Evolutionary conservation across 768 basidiomycete genomes (phyloP), one percentile per base, ranked within the genome.

Genomic region (Pleurotus eryngii): DNA sequence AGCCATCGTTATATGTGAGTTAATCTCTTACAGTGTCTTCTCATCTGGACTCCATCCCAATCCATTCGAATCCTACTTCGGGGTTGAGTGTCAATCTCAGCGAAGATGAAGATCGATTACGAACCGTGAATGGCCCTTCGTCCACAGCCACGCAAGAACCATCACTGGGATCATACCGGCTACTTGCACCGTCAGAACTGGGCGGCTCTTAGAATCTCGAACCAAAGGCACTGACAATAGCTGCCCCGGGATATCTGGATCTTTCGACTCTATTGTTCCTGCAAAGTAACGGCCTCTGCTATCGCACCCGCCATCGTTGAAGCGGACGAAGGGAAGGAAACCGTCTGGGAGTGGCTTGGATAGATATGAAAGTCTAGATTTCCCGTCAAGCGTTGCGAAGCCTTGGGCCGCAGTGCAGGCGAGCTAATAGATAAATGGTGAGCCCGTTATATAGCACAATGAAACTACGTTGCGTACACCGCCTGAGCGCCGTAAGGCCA

Each of bases 251-350:
- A 86, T 74, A 20, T 67, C 71, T 49, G 74, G 75, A 49, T 78
- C 74, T 62, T 76, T 70, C 53, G 80, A 82, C 61, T 72, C 78
- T 49, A 87, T 66, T 0, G 86, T 84, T n/a, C 86, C 87, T 20
- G 84, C 83, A 62, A 87, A 81, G 66, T 83, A 87, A 42, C 85
- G 78, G 5, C 87, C 87, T 61, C 76, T 71, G 57, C 71, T 76
- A 63, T 87, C 86, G 64, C 87, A 89, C 2, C 76, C 85, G 37
- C 86, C 87, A 63, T 88, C 87, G 69, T 89, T 87, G 72, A 89
- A 86, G 43, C 87, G 78, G 26, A 78, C 81, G 60, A 79, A 72
- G 2, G 72, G 67, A 9, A 63, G 62, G 38, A 81, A 72, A 20
- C 72, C 65, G 8, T 66, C 61, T n/a, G 76, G 70, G 5, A 88